phyloP scores from a whole-genome alignment of 108 stramenopile genomes.

The Cyclotella kingstonii region DNA sequence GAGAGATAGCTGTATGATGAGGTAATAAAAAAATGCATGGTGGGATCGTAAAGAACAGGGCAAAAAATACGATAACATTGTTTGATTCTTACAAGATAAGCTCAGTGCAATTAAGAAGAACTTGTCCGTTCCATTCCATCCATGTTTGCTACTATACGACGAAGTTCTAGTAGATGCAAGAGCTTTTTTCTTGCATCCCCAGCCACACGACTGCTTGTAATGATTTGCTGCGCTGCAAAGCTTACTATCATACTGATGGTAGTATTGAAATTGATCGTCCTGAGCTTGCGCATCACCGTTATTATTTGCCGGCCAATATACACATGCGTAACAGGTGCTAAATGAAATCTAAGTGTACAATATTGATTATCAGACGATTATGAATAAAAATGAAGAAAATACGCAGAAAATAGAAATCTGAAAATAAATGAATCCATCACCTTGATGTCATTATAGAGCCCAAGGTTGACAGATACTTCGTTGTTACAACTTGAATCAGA shows the following conservation, averaged over 20 bases:
- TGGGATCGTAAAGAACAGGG: too few species aligned
- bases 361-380: not conserved
- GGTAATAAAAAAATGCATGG: too few species aligned
- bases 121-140: conserved; percentile 43
- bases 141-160: not conserved
- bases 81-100: conserved; percentile 20
- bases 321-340: conserved; percentile 26
- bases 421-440: not conserved
- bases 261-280: conserved; percentile 27
- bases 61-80: too few species aligned
- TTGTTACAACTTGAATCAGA: conserved; percentile 22
- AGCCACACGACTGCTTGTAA: conserved; percentile 30
- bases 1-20: conserved; percentile 26
- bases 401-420: not conserved
- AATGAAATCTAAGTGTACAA: conserved; percentile 22
- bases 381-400: not conserved
- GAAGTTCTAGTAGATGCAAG: conserved; percentile 1
- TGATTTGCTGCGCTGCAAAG: conserved; percentile 33
- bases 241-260: conserved; percentile 36
- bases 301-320: conserved; percentile 13
- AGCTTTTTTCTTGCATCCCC: conserved; percentile 28
- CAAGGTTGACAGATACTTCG: conserved; percentile 28
- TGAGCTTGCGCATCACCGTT: conserved; percentile 14
- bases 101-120: conserved; percentile 46
- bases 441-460: conserved; percentile 48